Base-by-base conservation (phyloP, 2,329 filamentous ascomycete species). In the Hymenoscyphus salicellus region DNA sequence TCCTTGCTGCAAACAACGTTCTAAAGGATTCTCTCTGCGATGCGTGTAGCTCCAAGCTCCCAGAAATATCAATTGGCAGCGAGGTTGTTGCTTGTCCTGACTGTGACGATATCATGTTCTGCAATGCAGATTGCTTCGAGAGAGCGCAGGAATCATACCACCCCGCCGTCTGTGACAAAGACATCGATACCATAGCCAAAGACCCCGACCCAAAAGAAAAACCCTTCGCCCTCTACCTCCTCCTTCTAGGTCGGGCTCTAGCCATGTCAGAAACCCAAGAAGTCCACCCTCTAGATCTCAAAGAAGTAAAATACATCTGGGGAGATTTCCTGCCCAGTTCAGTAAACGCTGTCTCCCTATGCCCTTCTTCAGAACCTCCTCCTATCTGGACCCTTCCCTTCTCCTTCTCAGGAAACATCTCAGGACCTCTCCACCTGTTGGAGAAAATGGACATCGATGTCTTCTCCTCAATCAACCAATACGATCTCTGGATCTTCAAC, bases 11-110 rank as follows among this genome's bases (percentile, higher is more conserved):
- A 56, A 95, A 94, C 71, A 95, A 95, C 75, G 88, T 92, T 33
- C 84, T 95, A 14, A 92, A 96, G 74, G 93, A 96, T 67, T 83
- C 90, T 4, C 84, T 94, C 33, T 98, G 94, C 77, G 94, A 98
- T 77, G 93, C 93, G 16, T 98, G 94, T 76, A 92, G 92, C 72
- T 83, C 84, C 7, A 85, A 86, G 28, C 83, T 96, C 5, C 91
- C 90, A 0, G 82, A 83, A 0, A 78, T 91, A 30, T 79, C 76
- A 28, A 65, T 68, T 59, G 77, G 83, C 8, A 79, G 73, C 59
- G 77, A 74, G 62, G 83, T 81, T 17, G 80, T 87, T 43, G 81
- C 77, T 68, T 90, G 87, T 68, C 78, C 81, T 4, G 84, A 86
- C 41, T 89, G 87, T 73, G 80, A 83, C 66, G 87, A 89, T 66